A percentile compares a stretch with the other conserved stretches of the same genome.
Evolutionary conservation across 257 asterid species (phyloP).

Genomic region (Striga asiatica): DNA sequence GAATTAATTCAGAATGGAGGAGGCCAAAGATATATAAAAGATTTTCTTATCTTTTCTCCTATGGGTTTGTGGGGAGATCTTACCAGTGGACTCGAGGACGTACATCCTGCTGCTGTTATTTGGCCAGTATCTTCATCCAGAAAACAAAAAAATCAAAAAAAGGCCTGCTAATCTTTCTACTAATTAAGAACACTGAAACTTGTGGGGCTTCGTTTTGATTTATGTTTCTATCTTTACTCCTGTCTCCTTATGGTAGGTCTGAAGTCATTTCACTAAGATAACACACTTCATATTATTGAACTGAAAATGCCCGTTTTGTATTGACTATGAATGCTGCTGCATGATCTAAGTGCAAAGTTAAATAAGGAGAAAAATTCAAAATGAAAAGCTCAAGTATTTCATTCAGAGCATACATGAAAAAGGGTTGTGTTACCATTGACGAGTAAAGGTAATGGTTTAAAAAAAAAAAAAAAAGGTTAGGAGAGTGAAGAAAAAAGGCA

Average conservation of each 20-base stretch:
- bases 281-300: no score
- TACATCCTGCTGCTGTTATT: slow-evolving; percentile 56
- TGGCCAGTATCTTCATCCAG: slow-evolving; percentile 52
- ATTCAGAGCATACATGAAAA: background rate
- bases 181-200: background rate
- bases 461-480: no score
- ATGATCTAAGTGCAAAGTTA: background rate
- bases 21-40: no score
- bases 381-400: no score
- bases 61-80: no score
- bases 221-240: no score
- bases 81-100: slow-evolving; percentile 50
- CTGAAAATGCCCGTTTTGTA: background rate
- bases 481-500: background rate
- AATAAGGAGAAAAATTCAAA: background rate
- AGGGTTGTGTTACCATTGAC: no score
- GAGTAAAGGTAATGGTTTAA: no score
- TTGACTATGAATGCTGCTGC: background rate
- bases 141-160: no score
- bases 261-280: no score
- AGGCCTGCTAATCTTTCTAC: slow-evolving; percentile 1
- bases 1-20: background rate
- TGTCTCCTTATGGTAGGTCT: no score
- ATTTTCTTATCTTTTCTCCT: no score
- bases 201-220: background rate